phyloP scores from a whole-genome alignment of 139 green algal genomes.

The Chlamydomonas eustigma region DNA sequence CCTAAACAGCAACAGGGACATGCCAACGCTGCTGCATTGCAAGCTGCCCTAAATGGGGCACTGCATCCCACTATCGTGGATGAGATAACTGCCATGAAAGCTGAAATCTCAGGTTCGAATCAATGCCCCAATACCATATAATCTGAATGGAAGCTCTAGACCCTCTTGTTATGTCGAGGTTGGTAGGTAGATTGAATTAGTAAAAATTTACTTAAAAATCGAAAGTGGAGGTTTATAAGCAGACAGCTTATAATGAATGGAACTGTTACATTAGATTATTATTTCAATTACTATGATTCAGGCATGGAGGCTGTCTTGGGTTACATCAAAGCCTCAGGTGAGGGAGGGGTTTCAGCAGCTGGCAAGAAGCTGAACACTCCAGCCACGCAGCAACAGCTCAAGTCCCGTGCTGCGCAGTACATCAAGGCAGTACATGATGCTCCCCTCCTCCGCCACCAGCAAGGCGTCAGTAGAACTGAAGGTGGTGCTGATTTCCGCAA shows the following conservation, averaged over 20 bases:
- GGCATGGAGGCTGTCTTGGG: not conserved
- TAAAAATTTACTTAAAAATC: not conserved
- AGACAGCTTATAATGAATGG: not conserved
- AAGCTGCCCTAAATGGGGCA: not conserved
- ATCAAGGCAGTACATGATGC: not conserved
- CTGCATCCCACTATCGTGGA: not conserved
- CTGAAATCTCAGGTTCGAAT: not conserved
- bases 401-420: not conserved
- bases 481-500: not conserved
- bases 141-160: not conserved
- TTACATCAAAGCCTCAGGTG: not conserved
- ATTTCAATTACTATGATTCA: not conserved
- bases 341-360: not conserved
- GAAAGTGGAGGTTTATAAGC: not conserved
- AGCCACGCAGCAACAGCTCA: constrained; percentile 1
- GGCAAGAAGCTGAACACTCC: not conserved
- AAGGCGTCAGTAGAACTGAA: not conserved
- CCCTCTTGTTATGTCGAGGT: not conserved
- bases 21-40: not conserved
- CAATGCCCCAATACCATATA: not conserved
- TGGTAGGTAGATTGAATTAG: not conserved
- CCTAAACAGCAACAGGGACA: not conserved
- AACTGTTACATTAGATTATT: not conserved
- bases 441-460: not conserved
- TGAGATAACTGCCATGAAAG: not conserved